Conservation (phyloP, 2,329 filamentous ascomycete species). For the Diaporthe vaccinii region DNA sequence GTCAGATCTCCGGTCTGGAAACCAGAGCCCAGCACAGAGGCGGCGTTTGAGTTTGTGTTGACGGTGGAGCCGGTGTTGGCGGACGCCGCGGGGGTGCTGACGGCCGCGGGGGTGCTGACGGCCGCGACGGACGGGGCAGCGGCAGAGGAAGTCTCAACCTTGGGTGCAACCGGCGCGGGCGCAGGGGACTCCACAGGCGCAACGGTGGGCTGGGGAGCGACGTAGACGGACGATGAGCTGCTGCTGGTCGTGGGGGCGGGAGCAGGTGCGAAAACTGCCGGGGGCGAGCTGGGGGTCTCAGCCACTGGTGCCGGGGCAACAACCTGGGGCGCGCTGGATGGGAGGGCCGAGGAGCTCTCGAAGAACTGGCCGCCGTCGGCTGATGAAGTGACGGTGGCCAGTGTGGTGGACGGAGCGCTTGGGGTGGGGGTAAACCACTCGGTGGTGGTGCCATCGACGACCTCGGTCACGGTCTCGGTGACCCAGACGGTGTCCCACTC, state of each 20-base stretch:
- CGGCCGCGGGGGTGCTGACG: slow-evolving; percentile 47
- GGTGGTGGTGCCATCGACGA: slow-evolving; percentile 64
- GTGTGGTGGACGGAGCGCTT: slow-evolving; percentile 41
- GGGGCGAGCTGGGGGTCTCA: slow-evolving; percentile 31
- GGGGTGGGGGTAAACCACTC: slow-evolving; percentile 55
- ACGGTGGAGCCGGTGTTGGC: slow-evolving; percentile 45
- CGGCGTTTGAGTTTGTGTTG: slow-evolving; percentile 44
- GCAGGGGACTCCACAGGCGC: slow-evolving; percentile 40
- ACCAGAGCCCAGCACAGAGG: slow-evolving; percentile 46
- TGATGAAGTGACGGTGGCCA: slow-evolving; percentile 45
- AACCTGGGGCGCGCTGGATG: slow-evolving; percentile 49
- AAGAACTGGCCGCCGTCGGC: slow-evolving; percentile 49
- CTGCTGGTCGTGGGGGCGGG: slow-evolving; percentile 47
- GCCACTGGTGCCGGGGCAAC: slow-evolving; percentile 33
- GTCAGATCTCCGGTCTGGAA: slow-evolving; percentile 76
- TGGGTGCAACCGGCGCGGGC: slow-evolving; percentile 2
- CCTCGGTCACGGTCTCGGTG: slow-evolving; percentile 63
- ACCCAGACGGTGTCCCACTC: slow-evolving; percentile 63
- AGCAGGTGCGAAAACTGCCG: slow-evolving; percentile 37
- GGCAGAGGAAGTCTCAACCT: slow-evolving; percentile 43
- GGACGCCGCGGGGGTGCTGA: slow-evolving; percentile 45
- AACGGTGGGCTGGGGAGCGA: slow-evolving; percentile 46
- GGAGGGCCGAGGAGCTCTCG: slow-evolving; percentile 43
- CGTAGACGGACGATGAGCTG: slow-evolving; percentile 43
- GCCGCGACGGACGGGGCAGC: slow-evolving; percentile 47